Evolutionary conservation across 148 eudicot species (phyloP).

Genomic region (Salicornia ramosissima): DNA sequence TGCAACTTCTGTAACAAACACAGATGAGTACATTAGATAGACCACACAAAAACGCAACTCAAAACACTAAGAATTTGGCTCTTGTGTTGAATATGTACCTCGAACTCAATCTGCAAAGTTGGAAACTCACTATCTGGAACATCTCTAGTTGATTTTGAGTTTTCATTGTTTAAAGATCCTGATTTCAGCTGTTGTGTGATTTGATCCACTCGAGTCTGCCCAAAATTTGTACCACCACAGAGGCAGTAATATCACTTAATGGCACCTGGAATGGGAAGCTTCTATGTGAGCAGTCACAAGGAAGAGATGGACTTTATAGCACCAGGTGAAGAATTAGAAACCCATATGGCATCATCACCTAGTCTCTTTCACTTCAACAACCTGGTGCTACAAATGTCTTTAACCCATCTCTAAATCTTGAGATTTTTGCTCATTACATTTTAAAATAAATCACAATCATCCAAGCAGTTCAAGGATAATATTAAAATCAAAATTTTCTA

Average conservation of each 20-base stretch:
- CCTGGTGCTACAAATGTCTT: constrained; percentile 30
- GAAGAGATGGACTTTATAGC: constrained; percentile 43
- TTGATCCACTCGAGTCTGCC: constrained; percentile 93
- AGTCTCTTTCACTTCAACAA: constrained; percentile 20
- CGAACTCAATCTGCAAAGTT: constrained; percentile 24
- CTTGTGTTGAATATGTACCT: constrained; percentile 34
- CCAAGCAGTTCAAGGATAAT: background rate
- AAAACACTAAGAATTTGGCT: background rate
- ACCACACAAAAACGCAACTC: background rate
- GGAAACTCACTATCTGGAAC: constrained; percentile 33
- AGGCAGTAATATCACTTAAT: constrained; percentile 62
- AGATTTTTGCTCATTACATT: background rate
- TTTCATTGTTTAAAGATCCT: constrained; percentile 39
- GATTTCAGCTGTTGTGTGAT: constrained; percentile 56
- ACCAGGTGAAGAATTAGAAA: constrained; percentile 30
- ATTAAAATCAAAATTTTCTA: background rate
- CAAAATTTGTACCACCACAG: constrained; percentile 67
- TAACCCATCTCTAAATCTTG: constrained; percentile 21
- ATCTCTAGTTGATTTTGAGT: constrained; percentile 23
- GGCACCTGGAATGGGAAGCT: constrained; percentile 51
- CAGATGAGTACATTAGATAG: background rate
- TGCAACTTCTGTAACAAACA: constrained; percentile 43
- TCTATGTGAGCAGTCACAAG: constrained; percentile 56
- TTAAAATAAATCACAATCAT: background rate
- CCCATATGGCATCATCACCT: constrained; percentile 16